Conservation (phyloP, 2,329 filamentous ascomycete species). For the Didymella pomorum region DNA sequence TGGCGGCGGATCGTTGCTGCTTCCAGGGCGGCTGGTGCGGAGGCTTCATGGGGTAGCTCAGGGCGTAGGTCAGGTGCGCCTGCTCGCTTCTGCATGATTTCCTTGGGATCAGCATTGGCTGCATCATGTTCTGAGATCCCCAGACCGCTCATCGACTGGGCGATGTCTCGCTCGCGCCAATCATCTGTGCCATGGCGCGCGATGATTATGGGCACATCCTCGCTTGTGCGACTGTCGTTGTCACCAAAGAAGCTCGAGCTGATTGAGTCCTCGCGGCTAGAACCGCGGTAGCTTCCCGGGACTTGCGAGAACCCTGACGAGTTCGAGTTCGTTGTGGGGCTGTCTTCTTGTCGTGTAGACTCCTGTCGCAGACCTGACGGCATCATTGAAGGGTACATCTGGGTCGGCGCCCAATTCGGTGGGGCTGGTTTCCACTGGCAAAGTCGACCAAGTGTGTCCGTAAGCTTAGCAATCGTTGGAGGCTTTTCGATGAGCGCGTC, state of each 20-base stretch:
- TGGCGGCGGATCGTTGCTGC: conserved; percentile 62
- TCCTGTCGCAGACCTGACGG: conserved; percentile 70
- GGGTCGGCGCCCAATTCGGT: conserved; percentile 60
- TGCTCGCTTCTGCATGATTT: conserved; percentile 35
- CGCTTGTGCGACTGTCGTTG: conserved; percentile 74
- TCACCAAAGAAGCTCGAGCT: conserved; percentile 89
- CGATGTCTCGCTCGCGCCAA: conserved; percentile 70
- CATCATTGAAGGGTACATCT: conserved; percentile 56
- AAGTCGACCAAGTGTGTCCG: conserved; percentile 83
- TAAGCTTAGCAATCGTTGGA: conserved; percentile 89
- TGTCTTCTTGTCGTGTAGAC: conserved; percentile 73
- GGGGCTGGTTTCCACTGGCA: conserved; percentile 92
- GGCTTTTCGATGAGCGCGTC: conserved; percentile 96
- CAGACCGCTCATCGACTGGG: conserved; percentile 67
- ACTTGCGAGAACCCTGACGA: conserved; percentile 76
- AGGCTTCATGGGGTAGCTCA: conserved; percentile 56
- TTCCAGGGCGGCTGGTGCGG: conserved; percentile 67
- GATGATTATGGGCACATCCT: conserved; percentile 79
- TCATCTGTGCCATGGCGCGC: conserved; percentile 77
- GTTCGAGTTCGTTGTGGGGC: conserved; percentile 72
- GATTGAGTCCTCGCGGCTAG: conserved; percentile 87
- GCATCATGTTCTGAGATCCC: conserved; percentile 75
- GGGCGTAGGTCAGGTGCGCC: conserved; percentile 40
- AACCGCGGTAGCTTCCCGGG: conserved; percentile 77
- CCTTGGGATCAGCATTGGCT: conserved; percentile 47